These are phyloP conservation scores for Ophiostoma quercus DNA, from an alignment of 2,329 filamentous ascomycete genomes.

Conservation along the genomic window DNA sequence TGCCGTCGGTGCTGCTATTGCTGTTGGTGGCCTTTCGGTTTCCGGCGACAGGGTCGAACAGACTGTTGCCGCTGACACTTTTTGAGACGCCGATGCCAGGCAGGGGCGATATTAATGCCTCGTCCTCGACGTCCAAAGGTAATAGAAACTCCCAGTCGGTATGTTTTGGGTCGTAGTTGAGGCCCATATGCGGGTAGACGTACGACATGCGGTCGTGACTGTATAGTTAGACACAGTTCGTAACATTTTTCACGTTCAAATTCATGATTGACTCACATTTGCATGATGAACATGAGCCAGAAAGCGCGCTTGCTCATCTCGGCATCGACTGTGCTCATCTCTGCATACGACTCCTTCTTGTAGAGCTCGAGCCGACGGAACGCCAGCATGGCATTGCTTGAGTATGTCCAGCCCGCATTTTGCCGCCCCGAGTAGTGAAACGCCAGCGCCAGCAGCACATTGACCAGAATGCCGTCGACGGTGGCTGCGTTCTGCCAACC, in stretches of 20 bases:
- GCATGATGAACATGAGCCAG: slow-evolving; percentile 30
- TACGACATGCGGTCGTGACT: slow-evolving; percentile 28
- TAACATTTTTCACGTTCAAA: too few species aligned
- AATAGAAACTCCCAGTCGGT: slow-evolving; percentile 30
- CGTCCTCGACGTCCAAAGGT: slow-evolving; percentile 27
- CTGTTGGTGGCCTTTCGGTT: not conserved
- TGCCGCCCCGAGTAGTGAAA: slow-evolving; percentile 13
- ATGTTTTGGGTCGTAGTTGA: slow-evolving; percentile 27
- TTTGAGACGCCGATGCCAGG: not conserved
- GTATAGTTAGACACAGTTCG: not conserved
- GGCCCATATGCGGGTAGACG: slow-evolving; percentile 26
- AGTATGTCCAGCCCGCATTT: slow-evolving; percentile 14
- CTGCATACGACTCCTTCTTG: slow-evolving; percentile 12
- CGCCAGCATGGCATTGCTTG: slow-evolving; percentile 16
- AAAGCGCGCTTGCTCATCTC: slow-evolving; percentile 30
- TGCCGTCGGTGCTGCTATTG: not conserved
- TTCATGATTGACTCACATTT: slow-evolving; percentile 22
- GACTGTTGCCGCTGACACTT: not conserved
- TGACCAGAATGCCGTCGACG: slow-evolving; percentile 14
- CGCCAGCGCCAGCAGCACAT: slow-evolving; percentile 16
- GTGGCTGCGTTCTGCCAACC: slow-evolving; percentile 2
- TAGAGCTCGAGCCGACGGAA: slow-evolving; percentile 16
- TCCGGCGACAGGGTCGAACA: slow-evolving; percentile 6
- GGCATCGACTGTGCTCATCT: slow-evolving; percentile 16
- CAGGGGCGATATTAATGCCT: slow-evolving; percentile 18